Evolutionary conservation across 768 basidiomycete genomes (phyloP).

Genomic region (Rhodosporidiobolus sp.): DNA sequence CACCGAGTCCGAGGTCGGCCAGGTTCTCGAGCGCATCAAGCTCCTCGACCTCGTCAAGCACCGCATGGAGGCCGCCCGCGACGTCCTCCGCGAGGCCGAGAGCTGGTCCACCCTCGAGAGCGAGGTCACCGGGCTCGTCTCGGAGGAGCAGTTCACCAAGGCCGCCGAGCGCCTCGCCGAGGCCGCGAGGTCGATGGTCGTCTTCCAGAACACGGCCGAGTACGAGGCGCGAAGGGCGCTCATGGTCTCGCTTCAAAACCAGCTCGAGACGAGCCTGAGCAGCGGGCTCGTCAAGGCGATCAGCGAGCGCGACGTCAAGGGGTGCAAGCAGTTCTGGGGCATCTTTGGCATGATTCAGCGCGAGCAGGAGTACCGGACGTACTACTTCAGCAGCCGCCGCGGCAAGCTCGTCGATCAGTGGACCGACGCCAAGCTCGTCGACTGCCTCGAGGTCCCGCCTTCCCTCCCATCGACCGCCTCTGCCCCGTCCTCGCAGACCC

Average conservation of each 20-base stretch:
- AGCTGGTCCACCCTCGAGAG: conserved; percentile 93
- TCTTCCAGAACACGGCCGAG: conserved; percentile 88
- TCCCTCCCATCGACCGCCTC: conserved; percentile 33
- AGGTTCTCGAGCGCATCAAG: conserved; percentile 71
- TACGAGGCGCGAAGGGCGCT: conserved; percentile 80
- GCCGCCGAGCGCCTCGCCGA: conserved; percentile 90
- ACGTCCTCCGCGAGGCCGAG: conserved; percentile 89
- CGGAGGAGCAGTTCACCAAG: conserved; percentile 73
- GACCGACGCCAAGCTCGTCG: conserved; percentile 59
- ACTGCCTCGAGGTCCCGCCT: conserved; percentile 35
- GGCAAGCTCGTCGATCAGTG: conserved; percentile 64
- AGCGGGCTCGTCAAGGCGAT: conserved; percentile 87
- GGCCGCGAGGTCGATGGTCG: conserved; percentile 80
- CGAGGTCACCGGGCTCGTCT: conserved; percentile 81
- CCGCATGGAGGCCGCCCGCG: conserved; percentile 82
- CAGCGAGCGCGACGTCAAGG: conserved; percentile 67
- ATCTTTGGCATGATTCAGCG: conserved; percentile 90
- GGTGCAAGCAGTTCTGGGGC: conserved; percentile 72
- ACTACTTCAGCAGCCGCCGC: conserved; percentile 84
- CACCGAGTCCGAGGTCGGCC: conserved; percentile 58
- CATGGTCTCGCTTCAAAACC: conserved; percentile 89
- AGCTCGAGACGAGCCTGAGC: conserved; percentile 86
- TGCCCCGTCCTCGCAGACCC: conserved; percentile 44
- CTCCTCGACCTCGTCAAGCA: conserved; percentile 76
- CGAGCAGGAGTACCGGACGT: conserved; percentile 86